Evolutionary conservation across 1,139 yeast genomes (phyloP).

Genomic region (Saccharomycopsis crataegensis): DNA sequence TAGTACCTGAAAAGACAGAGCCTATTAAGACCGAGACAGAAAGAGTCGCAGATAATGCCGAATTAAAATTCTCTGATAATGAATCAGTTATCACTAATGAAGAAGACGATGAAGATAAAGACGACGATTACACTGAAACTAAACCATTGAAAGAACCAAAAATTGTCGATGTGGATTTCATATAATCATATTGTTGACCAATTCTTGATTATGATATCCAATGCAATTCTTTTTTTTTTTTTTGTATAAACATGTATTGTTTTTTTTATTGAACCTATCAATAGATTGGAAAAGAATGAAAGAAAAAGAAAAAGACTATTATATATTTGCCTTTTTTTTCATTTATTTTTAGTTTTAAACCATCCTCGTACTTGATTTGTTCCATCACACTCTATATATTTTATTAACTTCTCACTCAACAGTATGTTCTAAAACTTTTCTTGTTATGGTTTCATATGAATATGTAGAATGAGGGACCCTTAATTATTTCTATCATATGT

Average conservation of each 20-base stretch:
- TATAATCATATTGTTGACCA: background rate
- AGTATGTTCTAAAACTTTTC: too few species aligned
- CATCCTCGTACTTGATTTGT: too few species aligned
- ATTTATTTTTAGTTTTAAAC: too few species aligned
- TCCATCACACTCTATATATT: too few species aligned
- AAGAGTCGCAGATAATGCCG: conserved; percentile 13
- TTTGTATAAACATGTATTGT: background rate
- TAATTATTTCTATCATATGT: too few species aligned
- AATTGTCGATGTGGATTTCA: background rate
- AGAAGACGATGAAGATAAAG: conserved; percentile 13
- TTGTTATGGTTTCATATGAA: too few species aligned
- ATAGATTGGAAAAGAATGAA: background rate
- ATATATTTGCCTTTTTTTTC: too few species aligned
- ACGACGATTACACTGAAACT: conserved; percentile 4
- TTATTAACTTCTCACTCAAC: too few species aligned
- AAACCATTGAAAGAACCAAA: conserved; percentile 14
- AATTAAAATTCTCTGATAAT: conserved; percentile 13
- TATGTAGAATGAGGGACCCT: too few species aligned
- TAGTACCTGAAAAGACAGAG: conserved; percentile 7
- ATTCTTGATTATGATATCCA: background rate
- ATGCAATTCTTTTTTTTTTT: background rate
- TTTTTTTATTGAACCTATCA: background rate
- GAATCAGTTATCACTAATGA: conserved; percentile 12
- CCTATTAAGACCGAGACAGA: conserved; percentile 10
- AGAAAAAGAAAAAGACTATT: background rate